Evolutionary conservation across 78 protist genomes (phyloP).

Genomic region (Dictyostelium purpureum): DNA sequence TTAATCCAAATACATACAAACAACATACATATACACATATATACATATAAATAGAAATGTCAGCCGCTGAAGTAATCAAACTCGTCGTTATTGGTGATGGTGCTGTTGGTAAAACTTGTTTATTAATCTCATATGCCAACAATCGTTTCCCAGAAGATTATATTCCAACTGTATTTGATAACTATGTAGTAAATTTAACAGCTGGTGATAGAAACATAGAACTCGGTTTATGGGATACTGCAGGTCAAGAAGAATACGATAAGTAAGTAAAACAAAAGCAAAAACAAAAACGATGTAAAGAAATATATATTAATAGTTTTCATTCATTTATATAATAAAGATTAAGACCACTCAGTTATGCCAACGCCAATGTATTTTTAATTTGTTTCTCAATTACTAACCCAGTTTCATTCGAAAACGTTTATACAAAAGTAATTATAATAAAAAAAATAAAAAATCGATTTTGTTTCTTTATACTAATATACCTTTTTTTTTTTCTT

Average conservation of each 20-base stretch:
- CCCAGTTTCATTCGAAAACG: conserved; percentile 92
- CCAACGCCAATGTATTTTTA: conserved; percentile 92
- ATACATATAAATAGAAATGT: conserved; percentile 37
- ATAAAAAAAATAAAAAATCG: neutral
- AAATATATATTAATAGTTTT: conserved; percentile 79
- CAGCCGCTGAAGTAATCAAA: conserved; percentile 74
- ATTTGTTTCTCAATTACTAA: conserved; percentile 91
- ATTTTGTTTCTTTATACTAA: neutral
- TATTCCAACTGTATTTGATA: conserved; percentile 95
- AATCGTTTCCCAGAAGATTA: conserved; percentile 89
- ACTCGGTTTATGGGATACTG: conserved; percentile 96
- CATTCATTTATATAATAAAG: too few species aligned
- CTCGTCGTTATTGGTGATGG: conserved; percentile 87
- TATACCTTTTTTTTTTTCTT: neutral
- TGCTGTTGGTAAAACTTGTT: conserved; percentile 88
- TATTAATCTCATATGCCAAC: conserved; percentile 87
- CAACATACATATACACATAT: neutral
- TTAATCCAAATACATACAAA: neutral
- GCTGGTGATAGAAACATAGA: conserved; percentile 95
- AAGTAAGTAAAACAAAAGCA: too few species aligned
- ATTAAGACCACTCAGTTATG: conserved; percentile 92
- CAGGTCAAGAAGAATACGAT: conserved; percentile 96
- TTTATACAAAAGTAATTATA: conserved; percentile 76
- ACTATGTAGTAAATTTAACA: conserved; percentile 91
- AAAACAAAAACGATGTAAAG: neutral